Conservation (phyloP, 345 rosid species). For the Populus nigra region DNA sequence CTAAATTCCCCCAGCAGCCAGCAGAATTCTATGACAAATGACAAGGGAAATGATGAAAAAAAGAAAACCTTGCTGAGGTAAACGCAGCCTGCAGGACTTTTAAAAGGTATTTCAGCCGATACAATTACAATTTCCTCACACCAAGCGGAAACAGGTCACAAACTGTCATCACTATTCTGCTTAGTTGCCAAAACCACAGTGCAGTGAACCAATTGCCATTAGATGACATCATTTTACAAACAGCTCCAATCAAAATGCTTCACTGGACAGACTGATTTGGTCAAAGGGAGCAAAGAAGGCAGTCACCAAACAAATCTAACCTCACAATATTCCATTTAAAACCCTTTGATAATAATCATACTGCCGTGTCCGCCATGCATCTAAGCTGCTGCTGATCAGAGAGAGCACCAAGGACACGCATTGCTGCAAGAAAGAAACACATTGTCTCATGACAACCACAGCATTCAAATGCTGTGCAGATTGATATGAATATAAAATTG, state of each 20-base stretch:
- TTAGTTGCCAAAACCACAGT: slow-evolving; percentile 9
- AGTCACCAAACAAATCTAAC: slow-evolving; percentile 19
- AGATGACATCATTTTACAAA: slow-evolving; percentile 1
- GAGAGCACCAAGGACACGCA: slow-evolving; percentile 98
- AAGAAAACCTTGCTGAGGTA: slow-evolving; percentile 13
- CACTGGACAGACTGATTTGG: slow-evolving; percentile 16
- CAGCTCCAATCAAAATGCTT: slow-evolving; percentile 15
- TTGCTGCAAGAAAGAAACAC: slow-evolving; percentile 64
- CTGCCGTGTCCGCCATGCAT: slow-evolving; percentile 99
- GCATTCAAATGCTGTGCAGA: neutral
- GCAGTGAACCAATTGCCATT: slow-evolving; percentile 7
- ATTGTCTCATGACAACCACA: slow-evolving; percentile 12
- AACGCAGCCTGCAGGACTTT: slow-evolving; percentile 31
- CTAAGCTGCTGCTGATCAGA: slow-evolving; percentile 95
- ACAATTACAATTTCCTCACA: slow-evolving; percentile 37
- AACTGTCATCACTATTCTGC: slow-evolving; percentile 13
- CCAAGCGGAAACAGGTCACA: slow-evolving; percentile 22
- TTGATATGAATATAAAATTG: slow-evolving; percentile 1
- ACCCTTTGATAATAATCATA: slow-evolving; percentile 98
- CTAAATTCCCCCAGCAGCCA: slow-evolving; percentile 18
- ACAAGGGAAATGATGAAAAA: slow-evolving; percentile 12
- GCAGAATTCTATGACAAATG: slow-evolving; percentile 17
- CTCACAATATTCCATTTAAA: slow-evolving; percentile 91
- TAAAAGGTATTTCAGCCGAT: slow-evolving; percentile 19
- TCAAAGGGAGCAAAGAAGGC: slow-evolving; percentile 13